Percentiles rank a stretch among this genome's conserved stretches.
These are phyloP conservation scores for Vaccinium myrtillus DNA, from an alignment of 148 eudicot genomes.

Conservation along the genomic window DNA sequence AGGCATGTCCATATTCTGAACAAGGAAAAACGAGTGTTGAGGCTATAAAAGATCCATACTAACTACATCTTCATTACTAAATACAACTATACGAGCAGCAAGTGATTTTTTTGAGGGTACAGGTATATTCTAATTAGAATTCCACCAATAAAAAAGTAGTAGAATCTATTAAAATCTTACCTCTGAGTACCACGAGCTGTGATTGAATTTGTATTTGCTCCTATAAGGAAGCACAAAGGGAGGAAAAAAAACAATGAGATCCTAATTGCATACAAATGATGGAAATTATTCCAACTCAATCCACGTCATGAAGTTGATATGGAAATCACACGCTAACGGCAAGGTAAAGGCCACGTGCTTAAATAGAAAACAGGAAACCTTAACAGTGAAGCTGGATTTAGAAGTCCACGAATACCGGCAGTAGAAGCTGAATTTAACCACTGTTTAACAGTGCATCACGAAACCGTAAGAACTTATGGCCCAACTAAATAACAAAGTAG, in stretches of 20 bases:
- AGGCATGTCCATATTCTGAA: conserved; percentile 6
- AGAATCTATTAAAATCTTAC: conserved; percentile 26
- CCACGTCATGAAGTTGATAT: neutral
- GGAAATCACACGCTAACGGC: neutral
- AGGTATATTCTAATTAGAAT: neutral
- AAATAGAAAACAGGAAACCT: neutral
- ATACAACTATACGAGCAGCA: neutral
- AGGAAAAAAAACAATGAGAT: neutral
- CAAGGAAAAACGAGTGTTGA: neutral
- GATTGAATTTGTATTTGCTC: conserved; percentile 48
- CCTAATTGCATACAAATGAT: neutral
- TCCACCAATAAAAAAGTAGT: neutral
- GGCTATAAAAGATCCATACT: neutral
- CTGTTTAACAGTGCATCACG: too few species aligned
- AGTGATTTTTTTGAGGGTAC: neutral
- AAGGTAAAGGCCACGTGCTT: neutral
- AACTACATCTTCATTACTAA: neutral
- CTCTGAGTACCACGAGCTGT: conserved; percentile 59
- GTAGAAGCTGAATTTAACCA: too few species aligned
- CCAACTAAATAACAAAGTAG: too few species aligned
- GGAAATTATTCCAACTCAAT: neutral
- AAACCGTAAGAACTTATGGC: too few species aligned
- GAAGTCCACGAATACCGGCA: too few species aligned
- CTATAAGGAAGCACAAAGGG: conserved; percentile 29
- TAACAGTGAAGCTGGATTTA: too few species aligned